These are phyloP conservation scores for Furcasterigmium sp. DNA, from an alignment of 2,329 filamentous ascomycete genomes.

Conservation along the genomic window DNA sequence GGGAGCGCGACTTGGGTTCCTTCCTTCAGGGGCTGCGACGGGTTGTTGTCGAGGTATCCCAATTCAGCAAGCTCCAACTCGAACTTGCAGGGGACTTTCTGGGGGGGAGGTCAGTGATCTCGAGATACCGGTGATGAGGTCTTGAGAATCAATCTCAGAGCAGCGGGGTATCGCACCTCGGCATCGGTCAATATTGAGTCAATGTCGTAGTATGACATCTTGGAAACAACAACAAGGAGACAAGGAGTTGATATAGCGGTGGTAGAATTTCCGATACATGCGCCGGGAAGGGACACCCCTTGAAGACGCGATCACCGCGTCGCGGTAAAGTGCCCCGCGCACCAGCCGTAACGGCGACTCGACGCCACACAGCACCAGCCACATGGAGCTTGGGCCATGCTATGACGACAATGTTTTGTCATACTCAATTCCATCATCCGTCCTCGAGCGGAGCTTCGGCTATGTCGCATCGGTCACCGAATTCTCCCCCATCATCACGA, in stretches of 20 bases:
- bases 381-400: background rate
- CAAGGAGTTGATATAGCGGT: background rate
- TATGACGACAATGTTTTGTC: background rate
- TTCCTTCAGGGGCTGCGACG: slow-evolving; percentile 64
- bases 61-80: slow-evolving; percentile 83
- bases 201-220: slow-evolving; percentile 69
- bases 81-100: slow-evolving; percentile 96
- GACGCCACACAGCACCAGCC: background rate
- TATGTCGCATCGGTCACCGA: no score
- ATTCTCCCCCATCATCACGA: no score
- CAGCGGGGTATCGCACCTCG: slow-evolving; percentile 54
- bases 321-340: background rate
- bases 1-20: slow-evolving; percentile 79
- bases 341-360: background rate
- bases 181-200: slow-evolving; percentile 81
- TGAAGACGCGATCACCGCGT: background rate
- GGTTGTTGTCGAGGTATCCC: slow-evolving; percentile 84
- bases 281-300: background rate
- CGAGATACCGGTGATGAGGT: background rate
- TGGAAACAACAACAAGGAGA: no score
- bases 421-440: background rate
- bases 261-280: background rate
- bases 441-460: no score
- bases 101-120: slow-evolving; percentile 2
- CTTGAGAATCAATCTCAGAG: background rate